Percentiles rank a stretch among this genome's conserved stretches.
Conservation (phyloP, 202 grass and related monocot species). For the Digitaria exilis region DNA sequence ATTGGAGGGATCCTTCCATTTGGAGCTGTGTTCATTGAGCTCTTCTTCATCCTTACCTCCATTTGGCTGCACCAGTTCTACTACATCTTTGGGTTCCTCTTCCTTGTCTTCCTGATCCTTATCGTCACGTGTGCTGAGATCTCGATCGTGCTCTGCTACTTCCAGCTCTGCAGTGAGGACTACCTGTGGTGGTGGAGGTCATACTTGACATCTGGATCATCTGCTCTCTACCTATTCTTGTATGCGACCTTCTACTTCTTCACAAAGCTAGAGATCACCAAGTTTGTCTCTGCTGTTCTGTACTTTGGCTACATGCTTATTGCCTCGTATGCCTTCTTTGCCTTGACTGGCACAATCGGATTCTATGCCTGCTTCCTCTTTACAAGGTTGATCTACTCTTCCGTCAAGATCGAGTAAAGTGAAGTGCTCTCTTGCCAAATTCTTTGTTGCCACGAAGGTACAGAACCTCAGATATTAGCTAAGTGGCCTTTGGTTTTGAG, state of each 20-base stretch:
- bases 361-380: slow-evolving; percentile 92
- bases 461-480: neutral
- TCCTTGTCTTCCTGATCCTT: slow-evolving; percentile 90
- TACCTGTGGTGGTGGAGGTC: slow-evolving; percentile 98
- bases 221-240: slow-evolving; percentile 88
- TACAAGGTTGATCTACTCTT: slow-evolving; percentile 93
- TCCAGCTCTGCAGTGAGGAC: slow-evolving; percentile 95
- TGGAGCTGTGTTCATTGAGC: slow-evolving; percentile 87
- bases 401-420: slow-evolving; percentile 86
- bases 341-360: slow-evolving; percentile 88
- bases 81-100: slow-evolving; percentile 98
- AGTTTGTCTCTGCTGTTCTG: slow-evolving; percentile 72
- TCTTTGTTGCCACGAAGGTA: slow-evolving; percentile 27
- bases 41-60: slow-evolving; percentile 94
- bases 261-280: slow-evolving; percentile 95
- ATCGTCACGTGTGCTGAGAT: slow-evolving; percentile 93
- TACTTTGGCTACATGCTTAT: slow-evolving; percentile 99
- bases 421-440: slow-evolving; percentile 2
- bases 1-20: slow-evolving; percentile 93
- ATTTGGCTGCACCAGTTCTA: slow-evolving; percentile 97
- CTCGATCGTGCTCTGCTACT: slow-evolving; percentile 94
- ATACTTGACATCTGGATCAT: slow-evolving; percentile 89
- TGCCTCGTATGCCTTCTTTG: slow-evolving; percentile 81
- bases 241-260: slow-evolving; percentile 94
- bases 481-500: slow-evolving; percentile 39